Conservation (phyloP, 257 asterid species). For the Prunella vulgaris region DNA sequence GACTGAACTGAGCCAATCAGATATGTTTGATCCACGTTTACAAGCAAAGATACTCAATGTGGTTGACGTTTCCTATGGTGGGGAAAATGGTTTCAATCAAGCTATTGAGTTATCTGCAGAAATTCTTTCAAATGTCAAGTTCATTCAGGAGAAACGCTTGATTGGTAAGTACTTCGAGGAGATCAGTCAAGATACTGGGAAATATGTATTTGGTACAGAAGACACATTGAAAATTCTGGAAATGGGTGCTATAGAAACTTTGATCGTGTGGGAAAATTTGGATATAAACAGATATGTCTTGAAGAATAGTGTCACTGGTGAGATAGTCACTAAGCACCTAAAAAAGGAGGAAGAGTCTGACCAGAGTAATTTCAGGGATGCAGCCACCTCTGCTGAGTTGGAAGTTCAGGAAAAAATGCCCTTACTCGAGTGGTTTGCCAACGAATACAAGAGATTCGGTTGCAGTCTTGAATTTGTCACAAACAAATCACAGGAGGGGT, state of each 20-base stretch:
- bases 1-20: conserved; percentile 36
- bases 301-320: conserved; percentile 27
- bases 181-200: conserved; percentile 36
- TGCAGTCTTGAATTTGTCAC: conserved; percentile 37
- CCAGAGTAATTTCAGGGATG: conserved; percentile 31
- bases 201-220: conserved; percentile 31
- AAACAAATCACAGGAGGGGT: conserved; percentile 38
- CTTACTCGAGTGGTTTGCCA: conserved; percentile 40
- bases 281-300: conserved; percentile 23
- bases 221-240: conserved; percentile 33
- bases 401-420: conserved; percentile 36
- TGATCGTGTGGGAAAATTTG: conserved; percentile 37
- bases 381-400: conserved; percentile 25
- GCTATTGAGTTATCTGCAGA: conserved; percentile 36
- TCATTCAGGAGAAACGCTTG: conserved; percentile 35
- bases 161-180: conserved; percentile 35
- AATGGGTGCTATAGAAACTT: conserved; percentile 37
- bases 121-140: conserved; percentile 35
- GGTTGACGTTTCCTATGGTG: conserved; percentile 38
- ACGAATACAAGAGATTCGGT: conserved; percentile 33
- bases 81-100: conserved; percentile 36
- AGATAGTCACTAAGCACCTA: conserved; percentile 28
- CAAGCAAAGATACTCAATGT: conserved; percentile 37
- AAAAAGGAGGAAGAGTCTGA: conserved; percentile 32
- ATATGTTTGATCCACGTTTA: conserved; percentile 33